Evolutionary conservation across 257 asterid genomes (phyloP).

Genomic region (Scutellaria galericulata): DNA sequence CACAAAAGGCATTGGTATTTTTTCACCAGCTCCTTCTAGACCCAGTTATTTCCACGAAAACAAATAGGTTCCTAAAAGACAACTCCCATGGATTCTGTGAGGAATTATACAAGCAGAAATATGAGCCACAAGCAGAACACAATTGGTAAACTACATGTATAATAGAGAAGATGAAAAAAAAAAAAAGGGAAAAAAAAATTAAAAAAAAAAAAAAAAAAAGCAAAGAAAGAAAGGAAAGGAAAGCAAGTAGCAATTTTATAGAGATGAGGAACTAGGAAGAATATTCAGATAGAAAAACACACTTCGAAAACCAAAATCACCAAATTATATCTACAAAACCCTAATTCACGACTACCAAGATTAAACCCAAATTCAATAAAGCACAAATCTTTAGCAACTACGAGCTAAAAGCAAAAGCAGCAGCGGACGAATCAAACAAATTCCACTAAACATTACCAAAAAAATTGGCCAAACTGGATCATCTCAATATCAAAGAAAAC

Average conservation of each 20-base stretch:
- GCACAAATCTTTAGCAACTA: conserved; percentile 36
- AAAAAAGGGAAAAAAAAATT: background rate
- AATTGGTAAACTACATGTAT: conserved; percentile 22
- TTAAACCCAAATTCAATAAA: conserved; percentile 29
- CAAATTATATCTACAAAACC: conserved; percentile 39
- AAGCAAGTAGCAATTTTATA: background rate
- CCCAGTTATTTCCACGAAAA: conserved; percentile 20
- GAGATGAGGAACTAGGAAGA: conserved; percentile 11
- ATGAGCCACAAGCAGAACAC: conserved; percentile 15
- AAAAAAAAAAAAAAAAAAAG: background rate
- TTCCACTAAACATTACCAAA: conserved; percentile 1
- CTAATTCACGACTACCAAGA: conserved; percentile 41
- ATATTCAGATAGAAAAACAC: conserved; percentile 1
- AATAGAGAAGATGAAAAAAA: background rate
- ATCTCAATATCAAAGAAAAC: conserved; percentile 24
- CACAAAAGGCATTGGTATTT: background rate
- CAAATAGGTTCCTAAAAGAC: conserved; percentile 6
- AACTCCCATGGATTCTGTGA: conserved; percentile 31
- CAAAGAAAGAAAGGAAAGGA: background rate
- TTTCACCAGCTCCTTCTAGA: conserved; percentile 25
- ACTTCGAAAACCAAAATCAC: conserved; percentile 19
- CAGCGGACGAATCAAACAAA: conserved; percentile 30
- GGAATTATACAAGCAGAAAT: conserved; percentile 21
- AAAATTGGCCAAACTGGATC: conserved; percentile 12
- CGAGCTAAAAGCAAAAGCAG: conserved; percentile 22